Percentiles rank a stretch among this genome's conserved stretches.
Conservation (phyloP, 2,329 filamentous ascomycete genomes). For the Alternaria triticina region DNA sequence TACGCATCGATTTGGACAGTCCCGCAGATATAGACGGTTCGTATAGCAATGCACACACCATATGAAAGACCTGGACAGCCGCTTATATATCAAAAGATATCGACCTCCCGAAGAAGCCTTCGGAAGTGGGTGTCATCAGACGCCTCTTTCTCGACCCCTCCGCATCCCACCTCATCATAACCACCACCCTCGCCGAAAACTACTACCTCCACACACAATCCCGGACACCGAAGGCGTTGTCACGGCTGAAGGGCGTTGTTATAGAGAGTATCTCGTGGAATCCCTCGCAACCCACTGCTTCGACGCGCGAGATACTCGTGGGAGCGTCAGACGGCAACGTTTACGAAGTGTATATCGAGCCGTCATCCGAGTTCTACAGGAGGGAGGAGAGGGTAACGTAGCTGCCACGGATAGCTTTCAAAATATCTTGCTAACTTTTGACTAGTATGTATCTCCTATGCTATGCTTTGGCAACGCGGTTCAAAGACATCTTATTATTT, state of each 20-base stretch:
- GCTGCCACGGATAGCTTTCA: not conserved
- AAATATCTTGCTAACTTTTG: not conserved
- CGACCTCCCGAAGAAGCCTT: constrained; percentile 90
- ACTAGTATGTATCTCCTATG: not conserved
- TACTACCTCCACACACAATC: constrained; percentile 98
- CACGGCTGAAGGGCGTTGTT: constrained; percentile 80
- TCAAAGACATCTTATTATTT: not conserved
- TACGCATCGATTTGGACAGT: constrained; percentile 92
- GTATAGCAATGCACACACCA: constrained; percentile 15
- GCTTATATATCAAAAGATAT: constrained; percentile 69
- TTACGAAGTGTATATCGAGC: constrained; percentile 94
- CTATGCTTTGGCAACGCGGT: not conserved
- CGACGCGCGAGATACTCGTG: constrained; percentile 90
- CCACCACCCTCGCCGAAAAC: constrained; percentile 90
- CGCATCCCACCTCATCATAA: constrained; percentile 90
- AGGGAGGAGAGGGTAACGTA: constrained; percentile 72
- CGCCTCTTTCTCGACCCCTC: constrained; percentile 98
- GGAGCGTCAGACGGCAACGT: constrained; percentile 93
- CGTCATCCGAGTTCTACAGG: constrained; percentile 91
- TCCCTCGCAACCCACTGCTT: constrained; percentile 87
- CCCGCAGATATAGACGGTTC: constrained; percentile 86
- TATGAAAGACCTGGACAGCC: not conserved
- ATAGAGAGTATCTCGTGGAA: constrained; percentile 96
- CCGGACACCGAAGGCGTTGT: constrained; percentile 81
- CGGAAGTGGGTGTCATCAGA: constrained; percentile 89